phyloP scores from a whole-genome alignment of 2,329 filamentous ascomycete species.

The Trichophaea hybrida region DNA sequence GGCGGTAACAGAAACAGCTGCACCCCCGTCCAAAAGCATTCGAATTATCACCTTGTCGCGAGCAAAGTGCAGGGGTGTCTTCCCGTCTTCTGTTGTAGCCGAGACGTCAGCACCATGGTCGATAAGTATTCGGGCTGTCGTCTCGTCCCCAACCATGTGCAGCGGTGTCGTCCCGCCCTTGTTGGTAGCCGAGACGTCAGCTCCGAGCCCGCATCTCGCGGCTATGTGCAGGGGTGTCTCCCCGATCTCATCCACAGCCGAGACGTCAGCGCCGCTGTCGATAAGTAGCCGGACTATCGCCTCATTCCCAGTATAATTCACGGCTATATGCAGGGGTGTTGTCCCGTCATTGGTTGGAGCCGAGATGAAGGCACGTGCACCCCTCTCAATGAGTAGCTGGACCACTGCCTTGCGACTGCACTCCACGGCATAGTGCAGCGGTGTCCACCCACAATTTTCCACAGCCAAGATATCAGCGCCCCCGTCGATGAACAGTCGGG shows the following conservation, averaged over 20 bases:
- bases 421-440: constrained; percentile 12
- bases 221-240: constrained; percentile 29
- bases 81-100: no score
- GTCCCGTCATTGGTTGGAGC: constrained; percentile 18
- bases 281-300: constrained; percentile 13
- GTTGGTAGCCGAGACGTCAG: constrained; percentile 23
- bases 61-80: no score
- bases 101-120: constrained; percentile 18
- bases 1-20: background rate
- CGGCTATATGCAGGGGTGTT: constrained; percentile 29
- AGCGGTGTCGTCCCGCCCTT: background rate
- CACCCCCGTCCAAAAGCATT: constrained; percentile 5
- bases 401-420: constrained; percentile 8
- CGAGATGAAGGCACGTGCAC: constrained; percentile 3
- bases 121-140: no score
- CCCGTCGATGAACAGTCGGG: background rate
- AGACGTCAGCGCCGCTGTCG: constrained; percentile 3
- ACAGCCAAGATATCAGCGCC: background rate
- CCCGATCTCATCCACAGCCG: constrained; percentile 23
- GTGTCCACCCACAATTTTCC: background rate
- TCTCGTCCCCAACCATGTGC: no score
- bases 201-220: constrained; percentile 25
- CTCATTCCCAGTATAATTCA: constrained; percentile 26
- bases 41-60: constrained; percentile 1
- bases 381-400: constrained; percentile 9